Percentiles rank a stretch among this genome's conserved stretches.
Conservation (phyloP, 2,329 filamentous ascomycete genomes). For the Sporothrix variecibatus region DNA sequence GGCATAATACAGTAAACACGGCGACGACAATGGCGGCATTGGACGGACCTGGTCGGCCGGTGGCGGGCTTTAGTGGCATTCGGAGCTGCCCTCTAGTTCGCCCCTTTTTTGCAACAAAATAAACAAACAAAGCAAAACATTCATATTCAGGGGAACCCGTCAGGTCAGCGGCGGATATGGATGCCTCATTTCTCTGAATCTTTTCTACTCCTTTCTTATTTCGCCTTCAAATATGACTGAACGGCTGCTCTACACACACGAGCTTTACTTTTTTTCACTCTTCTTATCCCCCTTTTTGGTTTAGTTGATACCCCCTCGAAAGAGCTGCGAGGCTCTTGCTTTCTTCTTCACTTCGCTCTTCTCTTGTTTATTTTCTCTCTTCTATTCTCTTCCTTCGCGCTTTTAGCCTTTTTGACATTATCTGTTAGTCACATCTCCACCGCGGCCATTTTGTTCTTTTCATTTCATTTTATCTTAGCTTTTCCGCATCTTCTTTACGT, state of each 20-base stretch:
- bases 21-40: conserved; percentile 3
- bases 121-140: not conserved
- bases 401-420: not conserved
- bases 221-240: not conserved
- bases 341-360: not conserved
- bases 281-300: conserved; percentile 6
- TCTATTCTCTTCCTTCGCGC: not conserved
- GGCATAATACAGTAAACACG: conserved; percentile 2
- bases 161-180: not conserved
- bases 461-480: not conserved
- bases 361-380: not conserved
- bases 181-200: too few relatives aligned
- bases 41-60: not conserved
- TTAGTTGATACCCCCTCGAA: conserved; percentile 25
- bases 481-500: not conserved
- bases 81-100: not conserved
- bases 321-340: not conserved
- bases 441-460: not conserved
- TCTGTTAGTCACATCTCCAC: not conserved
- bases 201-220: not conserved
- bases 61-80: not conserved
- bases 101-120: conserved; percentile 1
- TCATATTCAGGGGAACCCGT: not conserved
- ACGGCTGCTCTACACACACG: not conserved
- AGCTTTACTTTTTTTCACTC: not conserved